A percentile compares a stretch with the other conserved stretches of the same genome.
Conservation (phyloP, 805 yeast species). For the Nakazawaea wickerhamii region DNA sequence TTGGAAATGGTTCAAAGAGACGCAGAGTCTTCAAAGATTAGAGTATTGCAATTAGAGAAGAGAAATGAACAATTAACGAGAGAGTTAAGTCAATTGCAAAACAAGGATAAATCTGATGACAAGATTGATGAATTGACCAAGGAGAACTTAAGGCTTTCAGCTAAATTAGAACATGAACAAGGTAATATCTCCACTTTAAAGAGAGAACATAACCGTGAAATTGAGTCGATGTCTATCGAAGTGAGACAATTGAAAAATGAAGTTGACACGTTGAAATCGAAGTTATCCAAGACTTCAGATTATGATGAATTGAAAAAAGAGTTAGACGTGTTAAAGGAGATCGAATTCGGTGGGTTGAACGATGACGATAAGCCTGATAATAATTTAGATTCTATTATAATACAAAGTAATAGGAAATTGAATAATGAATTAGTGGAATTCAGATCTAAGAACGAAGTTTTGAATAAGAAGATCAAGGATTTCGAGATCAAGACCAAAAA, state of each 20-base stretch:
- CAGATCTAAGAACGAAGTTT: constrained; percentile 52
- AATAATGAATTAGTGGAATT: constrained; percentile 63
- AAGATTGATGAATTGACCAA: constrained; percentile 55
- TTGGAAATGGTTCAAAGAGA: constrained; percentile 70
- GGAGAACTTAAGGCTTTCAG: constrained; percentile 59
- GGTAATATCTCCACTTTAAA: constrained; percentile 21
- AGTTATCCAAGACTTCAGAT: constrained; percentile 50
- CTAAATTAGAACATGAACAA: constrained; percentile 50
- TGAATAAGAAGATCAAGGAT: constrained; percentile 32
- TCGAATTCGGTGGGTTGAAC: constrained; percentile 58
- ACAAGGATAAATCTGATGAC: constrained; percentile 37
- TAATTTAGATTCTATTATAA: constrained; percentile 51
- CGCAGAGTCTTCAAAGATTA: constrained; percentile 60
- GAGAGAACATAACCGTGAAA: constrained; percentile 23
- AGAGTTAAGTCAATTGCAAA: constrained; percentile 52
- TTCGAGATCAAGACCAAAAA: constrained; percentile 33
- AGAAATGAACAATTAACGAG: constrained; percentile 71
- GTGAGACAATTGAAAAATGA: constrained; percentile 43
- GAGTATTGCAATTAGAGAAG: constrained; percentile 66
- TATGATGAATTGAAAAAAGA: constrained; percentile 81
- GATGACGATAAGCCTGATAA: constrained; percentile 28
- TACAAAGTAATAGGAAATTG: constrained; percentile 67
- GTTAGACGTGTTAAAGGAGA: constrained; percentile 61
- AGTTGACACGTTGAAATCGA: constrained; percentile 41
- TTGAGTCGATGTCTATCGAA: constrained; percentile 41